Conservation (phyloP, 371 early-diverging fungal genomes). For the Amoeboaphelidium protococcarum region DNA sequence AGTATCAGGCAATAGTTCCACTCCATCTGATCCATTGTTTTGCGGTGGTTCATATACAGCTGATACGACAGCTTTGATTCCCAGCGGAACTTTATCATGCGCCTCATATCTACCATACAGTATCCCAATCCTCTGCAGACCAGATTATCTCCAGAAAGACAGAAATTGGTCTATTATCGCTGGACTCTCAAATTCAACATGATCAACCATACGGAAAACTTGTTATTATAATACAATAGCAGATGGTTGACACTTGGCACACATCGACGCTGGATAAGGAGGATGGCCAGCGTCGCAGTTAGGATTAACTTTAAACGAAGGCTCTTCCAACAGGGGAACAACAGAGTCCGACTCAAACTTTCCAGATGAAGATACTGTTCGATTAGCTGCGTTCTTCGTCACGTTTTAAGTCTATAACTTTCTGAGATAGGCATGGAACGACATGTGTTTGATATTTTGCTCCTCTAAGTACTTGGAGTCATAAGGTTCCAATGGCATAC, state of each 20-base stretch:
- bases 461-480: constrained; percentile 54
- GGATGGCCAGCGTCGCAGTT: constrained; percentile 54
- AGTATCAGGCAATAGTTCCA: constrained; percentile 11
- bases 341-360: constrained; percentile 11
- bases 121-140: constrained; percentile 73
- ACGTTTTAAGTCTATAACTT: constrained; percentile 36
- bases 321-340: constrained; percentile 57
- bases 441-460: constrained; percentile 88
- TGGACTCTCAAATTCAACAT: constrained; percentile 85
- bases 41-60: constrained; percentile 90
- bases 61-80: constrained; percentile 89
- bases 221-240: constrained; percentile 46
- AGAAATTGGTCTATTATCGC: constrained; percentile 66
- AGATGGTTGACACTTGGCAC: constrained; percentile 89
- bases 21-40: constrained; percentile 47
- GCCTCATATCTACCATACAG: constrained; percentile 82
- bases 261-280: constrained; percentile 79
- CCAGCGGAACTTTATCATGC: constrained; percentile 75
- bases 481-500: constrained; percentile 85
- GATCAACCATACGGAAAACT: constrained; percentile 90
- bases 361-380: constrained; percentile 12
- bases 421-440: constrained; percentile 73
- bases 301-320: constrained; percentile 37
- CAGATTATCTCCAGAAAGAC: constrained; percentile 58
- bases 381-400: constrained; percentile 8